These are phyloP conservation scores for Starmerella potacharoeniae DNA, from an alignment of 805 yeast species.

Conservation along the genomic window DNA sequence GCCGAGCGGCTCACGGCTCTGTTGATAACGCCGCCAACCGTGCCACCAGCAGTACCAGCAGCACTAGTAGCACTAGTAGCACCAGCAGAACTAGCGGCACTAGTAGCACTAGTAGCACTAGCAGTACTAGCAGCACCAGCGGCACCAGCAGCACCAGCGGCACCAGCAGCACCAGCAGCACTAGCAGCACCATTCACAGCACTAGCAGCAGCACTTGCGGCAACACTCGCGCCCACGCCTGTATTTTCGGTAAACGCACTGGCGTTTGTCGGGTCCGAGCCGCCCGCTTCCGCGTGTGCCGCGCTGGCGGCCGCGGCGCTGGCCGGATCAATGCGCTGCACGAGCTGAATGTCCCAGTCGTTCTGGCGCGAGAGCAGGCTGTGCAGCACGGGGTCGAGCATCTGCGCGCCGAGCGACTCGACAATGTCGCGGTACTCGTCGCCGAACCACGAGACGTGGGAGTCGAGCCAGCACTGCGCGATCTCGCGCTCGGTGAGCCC, in stretches of 20 bases:
- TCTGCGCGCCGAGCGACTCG: not conserved
- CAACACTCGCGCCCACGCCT: too few species aligned
- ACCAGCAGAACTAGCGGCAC: not conserved
- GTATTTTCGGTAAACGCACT: too few species aligned
- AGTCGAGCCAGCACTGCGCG: not conserved
- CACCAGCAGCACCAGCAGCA: too few species aligned
- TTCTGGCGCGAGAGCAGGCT: not conserved
- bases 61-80: not conserved
- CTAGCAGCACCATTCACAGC: too few species aligned
- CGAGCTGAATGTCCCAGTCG: not conserved
- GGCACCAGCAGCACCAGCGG: too few species aligned
- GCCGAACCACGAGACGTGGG: not conserved
- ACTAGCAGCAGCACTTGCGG: too few species aligned
- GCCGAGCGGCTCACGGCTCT: too few species aligned
- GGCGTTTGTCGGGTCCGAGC: too few species aligned
- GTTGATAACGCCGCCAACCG: too few species aligned
- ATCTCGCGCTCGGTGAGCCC: slow-evolving; percentile 1
- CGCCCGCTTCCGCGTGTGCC: not conserved
- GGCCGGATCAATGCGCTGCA: not conserved
- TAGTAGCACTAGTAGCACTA: not conserved
- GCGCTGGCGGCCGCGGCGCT: too few species aligned
- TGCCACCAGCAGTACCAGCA: too few species aligned
- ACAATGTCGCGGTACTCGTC: not conserved
- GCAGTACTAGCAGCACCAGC: too few species aligned
- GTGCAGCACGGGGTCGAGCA: not conserved